Evolutionary conservation across 228 moss, liverwort and hornwort species (phyloP).

Genomic region (Sphagnum fallax): DNA sequence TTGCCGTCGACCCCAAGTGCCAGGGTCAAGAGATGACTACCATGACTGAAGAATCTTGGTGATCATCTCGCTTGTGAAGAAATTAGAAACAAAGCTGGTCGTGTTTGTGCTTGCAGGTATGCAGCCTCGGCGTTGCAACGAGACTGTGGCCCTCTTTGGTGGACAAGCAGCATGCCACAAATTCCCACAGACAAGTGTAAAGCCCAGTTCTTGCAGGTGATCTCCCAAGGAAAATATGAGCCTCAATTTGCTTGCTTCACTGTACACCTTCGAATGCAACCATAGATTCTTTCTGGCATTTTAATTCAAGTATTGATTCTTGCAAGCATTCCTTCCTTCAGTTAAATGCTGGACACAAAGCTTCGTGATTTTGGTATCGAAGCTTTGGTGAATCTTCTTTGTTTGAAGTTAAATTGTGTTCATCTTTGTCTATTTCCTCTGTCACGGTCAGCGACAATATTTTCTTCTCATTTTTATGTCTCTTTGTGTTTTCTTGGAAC

Average conservation of each 20-base stretch:
- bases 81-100: no score
- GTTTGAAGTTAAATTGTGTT: no score
- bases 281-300: not conserved
- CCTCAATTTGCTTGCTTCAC: not conserved
- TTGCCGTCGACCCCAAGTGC: no score
- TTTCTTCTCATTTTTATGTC: no score
- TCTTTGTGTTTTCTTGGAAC: no score
- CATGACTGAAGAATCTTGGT: no score
- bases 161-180: not conserved
- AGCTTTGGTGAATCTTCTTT: not conserved
- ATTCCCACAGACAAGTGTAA: not conserved
- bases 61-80: no score
- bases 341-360: no score
- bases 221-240: not conserved
- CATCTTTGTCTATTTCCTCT: no score
- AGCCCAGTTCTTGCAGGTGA: not conserved
- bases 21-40: no score
- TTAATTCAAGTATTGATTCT: not conserved
- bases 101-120: not conserved
- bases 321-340: not conserved
- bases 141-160: not conserved
- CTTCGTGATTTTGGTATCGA: not conserved
- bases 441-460: no score
- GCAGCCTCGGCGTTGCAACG: not conserved
- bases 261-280: not conserved